Base-by-base conservation (phyloP, 2,329 filamentous ascomycete genomes). In the Stylonectria norvegica region DNA sequence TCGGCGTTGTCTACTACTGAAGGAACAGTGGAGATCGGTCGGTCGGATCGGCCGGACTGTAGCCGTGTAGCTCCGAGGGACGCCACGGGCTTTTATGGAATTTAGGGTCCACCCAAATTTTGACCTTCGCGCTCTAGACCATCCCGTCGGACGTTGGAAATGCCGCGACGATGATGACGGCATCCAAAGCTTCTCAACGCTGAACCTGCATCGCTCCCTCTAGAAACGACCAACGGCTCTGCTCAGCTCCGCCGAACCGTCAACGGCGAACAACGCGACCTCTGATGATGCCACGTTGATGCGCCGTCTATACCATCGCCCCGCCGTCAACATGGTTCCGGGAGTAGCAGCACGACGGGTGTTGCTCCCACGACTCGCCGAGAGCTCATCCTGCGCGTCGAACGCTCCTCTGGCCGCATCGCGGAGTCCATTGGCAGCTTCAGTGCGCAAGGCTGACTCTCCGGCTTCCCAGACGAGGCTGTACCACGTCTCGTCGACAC, bases 331-430 rank as follows among this genome's bases (percentile, higher is more conserved):
- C 52, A 76, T 76, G 72, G 68, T 67, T 61, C 66, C 69, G 64
- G 71, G 68, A 62, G n/a, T n/a, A n/a, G 66, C 66, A 58, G 64
- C 71, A 56, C 72, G 71, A 54, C 69, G 68, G 57, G 65, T 65
- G 63, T 65, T 75, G 65, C 65, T 72, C 63, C 71, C 71, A 48
- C 67, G 66, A 56, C 64, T 68, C 59, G 64, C 62, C 52, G 61
- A 63, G 48, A 55, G 55, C 58, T 57, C 47, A 22, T 29, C 44
- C 19, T 34, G 46, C 14, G 17, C 43, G 61, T 48, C 52, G 32
- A 54, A 58, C 42, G 43, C 49, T 39, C 42, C 50, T 41, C 37
- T 52, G 34, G 36, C 48, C 27, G 42, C 48, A 38, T 45, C 56
- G 44, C 48, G 50, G 34, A 49, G 41, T 44, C 45, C 51, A 49